Percentiles rank a stretch among this genome's conserved stretches.
Evolutionary conservation across 805 yeast species (phyloP).

Genomic region (Yamadazyma scolyti): DNA sequence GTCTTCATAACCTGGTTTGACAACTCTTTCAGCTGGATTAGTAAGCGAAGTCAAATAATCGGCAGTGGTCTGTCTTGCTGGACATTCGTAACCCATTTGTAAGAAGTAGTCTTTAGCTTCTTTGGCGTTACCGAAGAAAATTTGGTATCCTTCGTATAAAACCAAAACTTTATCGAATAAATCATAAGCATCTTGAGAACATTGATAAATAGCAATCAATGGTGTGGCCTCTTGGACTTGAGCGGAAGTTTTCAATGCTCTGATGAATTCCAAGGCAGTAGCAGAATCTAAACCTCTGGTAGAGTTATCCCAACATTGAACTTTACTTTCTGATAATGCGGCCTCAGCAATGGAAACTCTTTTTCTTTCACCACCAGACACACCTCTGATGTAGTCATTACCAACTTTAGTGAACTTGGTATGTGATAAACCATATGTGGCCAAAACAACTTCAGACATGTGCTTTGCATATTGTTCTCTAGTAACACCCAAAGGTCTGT

Average conservation of each 20-base stretch:
- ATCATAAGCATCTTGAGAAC: slow-evolving; percentile 45
- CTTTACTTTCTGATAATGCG: slow-evolving; percentile 54
- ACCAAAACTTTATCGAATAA: slow-evolving; percentile 45
- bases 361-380: slow-evolving; percentile 82
- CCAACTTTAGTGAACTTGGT: slow-evolving; percentile 59
- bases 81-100: slow-evolving; percentile 59
- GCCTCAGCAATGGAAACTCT: slow-evolving; percentile 83
- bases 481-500: slow-evolving; percentile 30
- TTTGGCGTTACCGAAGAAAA: slow-evolving; percentile 41
- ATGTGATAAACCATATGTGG: slow-evolving; percentile 48
- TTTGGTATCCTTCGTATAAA: slow-evolving; percentile 44
- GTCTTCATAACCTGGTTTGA: slow-evolving; percentile 46
- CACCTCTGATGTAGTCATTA: slow-evolving; percentile 63
- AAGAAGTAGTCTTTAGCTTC: slow-evolving; percentile 47
- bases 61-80: slow-evolving; percentile 62
- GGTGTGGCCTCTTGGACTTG: slow-evolving; percentile 47
- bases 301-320: slow-evolving; percentile 66
- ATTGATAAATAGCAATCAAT: slow-evolving; percentile 54
- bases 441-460: slow-evolving; percentile 41
- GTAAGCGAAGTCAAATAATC: slow-evolving; percentile 68
- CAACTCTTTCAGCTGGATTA: slow-evolving; percentile 58
- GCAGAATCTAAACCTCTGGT: slow-evolving; percentile 85
- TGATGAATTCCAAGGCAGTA: slow-evolving; percentile 71
- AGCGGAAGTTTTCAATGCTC: slow-evolving; percentile 63
- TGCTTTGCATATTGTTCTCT: slow-evolving; percentile 34